Evolutionary conservation across 176 grass and related monocot species (phyloP).

Genomic region (Lolium multiflorum): DNA sequence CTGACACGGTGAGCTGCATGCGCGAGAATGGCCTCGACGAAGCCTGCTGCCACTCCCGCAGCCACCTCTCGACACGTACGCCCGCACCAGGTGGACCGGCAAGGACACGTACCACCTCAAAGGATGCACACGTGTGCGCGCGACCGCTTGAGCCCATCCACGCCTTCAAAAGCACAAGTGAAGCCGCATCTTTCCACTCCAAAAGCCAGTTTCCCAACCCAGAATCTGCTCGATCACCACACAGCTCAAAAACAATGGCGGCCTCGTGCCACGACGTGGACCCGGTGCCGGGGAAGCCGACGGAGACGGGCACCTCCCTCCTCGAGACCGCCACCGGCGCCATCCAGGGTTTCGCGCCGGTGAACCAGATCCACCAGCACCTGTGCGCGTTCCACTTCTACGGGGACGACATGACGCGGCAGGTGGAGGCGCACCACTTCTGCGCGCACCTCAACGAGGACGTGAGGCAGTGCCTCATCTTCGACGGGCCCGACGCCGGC

Average conservation of each 20-base stretch:
- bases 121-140: no score
- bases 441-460: slow-evolving; percentile 85
- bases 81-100: no score
- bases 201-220: no score
- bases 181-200: no score
- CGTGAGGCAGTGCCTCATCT: slow-evolving; percentile 85
- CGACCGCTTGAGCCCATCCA: no score
- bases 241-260: slow-evolving; percentile 24
- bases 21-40: no score
- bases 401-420: slow-evolving; percentile 76
- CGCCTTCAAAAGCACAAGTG: no score
- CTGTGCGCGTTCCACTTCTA: slow-evolving; percentile 97
- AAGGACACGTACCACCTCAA: no score
- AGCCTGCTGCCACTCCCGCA: not conserved
- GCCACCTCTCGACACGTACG: no score
- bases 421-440: slow-evolving; percentile 93
- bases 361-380: slow-evolving; percentile 84
- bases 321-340: slow-evolving; percentile 74
- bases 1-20: not conserved
- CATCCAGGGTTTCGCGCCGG: slow-evolving; percentile 75
- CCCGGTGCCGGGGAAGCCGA: slow-evolving; percentile 64
- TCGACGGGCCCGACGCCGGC: slow-evolving; percentile 59
- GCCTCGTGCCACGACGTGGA: slow-evolving; percentile 52
- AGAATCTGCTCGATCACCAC: not conserved
- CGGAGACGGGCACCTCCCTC: slow-evolving; percentile 63